Evolutionary conservation across 1,139 yeast genomes (phyloP).

Genomic region (Debaryomyces psychrophilus): DNA sequence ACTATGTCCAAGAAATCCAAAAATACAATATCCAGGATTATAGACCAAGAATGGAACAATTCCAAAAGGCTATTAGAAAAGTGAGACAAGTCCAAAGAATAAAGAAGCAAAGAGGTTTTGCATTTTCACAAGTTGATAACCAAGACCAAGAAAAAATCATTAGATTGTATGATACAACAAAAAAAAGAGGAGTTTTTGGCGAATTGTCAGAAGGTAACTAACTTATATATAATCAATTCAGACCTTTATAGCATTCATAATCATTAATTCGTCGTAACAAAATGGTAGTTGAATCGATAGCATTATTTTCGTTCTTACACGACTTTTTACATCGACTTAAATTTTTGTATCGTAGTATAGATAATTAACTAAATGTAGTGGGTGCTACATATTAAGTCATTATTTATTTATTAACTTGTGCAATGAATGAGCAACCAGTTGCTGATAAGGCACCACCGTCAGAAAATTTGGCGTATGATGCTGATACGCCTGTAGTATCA

Average conservation of each 20-base stretch:
- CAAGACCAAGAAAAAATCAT: constrained; percentile 89
- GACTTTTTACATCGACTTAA: constrained; percentile 4
- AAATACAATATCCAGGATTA: constrained; percentile 92
- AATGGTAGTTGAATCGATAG: not conserved
- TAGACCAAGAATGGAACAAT: constrained; percentile 93
- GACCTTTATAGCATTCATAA: constrained; percentile 6
- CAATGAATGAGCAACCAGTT: constrained; percentile 4
- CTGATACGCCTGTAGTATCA: constrained; percentile 1
- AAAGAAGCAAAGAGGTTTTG: constrained; percentile 98
- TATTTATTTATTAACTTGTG: not conserved
- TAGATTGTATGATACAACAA: constrained; percentile 93
- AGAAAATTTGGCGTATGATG: constrained; percentile 7
- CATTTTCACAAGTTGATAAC: constrained; percentile 94
- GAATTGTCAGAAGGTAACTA: constrained; percentile 37
- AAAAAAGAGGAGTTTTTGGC: constrained; percentile 57
- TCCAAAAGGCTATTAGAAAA: constrained; percentile 94
- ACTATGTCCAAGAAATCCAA: constrained; percentile 94
- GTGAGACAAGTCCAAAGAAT: constrained; percentile 98
- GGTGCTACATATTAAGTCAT: not conserved
- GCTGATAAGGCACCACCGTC: constrained; percentile 4
- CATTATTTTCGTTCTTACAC: constrained; percentile 6
- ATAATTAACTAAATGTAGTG: no score
- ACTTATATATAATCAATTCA: constrained; percentile 1
- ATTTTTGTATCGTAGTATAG: constrained; percentile 3
- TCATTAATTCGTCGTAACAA: not conserved